Percentiles rank a stretch among this genome's conserved stretches.
phyloP scores from a whole-genome alignment of 108 stramenopile genomes.

The Nitzschia putrida region DNA sequence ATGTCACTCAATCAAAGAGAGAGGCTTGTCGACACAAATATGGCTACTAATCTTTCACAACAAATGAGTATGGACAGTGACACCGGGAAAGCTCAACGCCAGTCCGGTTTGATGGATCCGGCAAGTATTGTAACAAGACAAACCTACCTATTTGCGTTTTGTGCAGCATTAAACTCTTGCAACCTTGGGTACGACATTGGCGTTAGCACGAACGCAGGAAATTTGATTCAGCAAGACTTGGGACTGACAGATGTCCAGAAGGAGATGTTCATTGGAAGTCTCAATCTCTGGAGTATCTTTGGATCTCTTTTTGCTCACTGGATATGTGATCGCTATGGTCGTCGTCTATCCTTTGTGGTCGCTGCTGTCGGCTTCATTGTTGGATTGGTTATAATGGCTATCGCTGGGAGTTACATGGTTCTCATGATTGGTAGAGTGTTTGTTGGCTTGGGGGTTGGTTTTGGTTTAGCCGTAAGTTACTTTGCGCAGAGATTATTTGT shows the following conservation, averaged over 20 bases:
- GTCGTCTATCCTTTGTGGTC: constrained; percentile 64
- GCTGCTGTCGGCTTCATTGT: constrained; percentile 76
- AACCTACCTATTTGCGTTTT: constrained; percentile 56
- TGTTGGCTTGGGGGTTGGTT: constrained; percentile 83
- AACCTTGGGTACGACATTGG: constrained; percentile 75
- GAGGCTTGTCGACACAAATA: no score
- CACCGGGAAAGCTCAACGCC: no score
- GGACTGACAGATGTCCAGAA: constrained; percentile 58
- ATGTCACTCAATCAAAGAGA: no score
- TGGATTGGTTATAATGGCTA: constrained; percentile 54
- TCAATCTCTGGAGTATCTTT: constrained; percentile 77
- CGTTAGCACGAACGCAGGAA: constrained; percentile 45
- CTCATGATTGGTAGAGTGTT: constrained; percentile 83
- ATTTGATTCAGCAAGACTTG: constrained; percentile 43
- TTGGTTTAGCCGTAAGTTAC: constrained; percentile 65
- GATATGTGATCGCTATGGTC: constrained; percentile 65
- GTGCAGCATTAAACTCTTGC: constrained; percentile 83
- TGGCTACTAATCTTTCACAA: no score
- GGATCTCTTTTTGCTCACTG: constrained; percentile 60
- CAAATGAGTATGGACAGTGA: no score
- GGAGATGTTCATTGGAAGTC: constrained; percentile 71
- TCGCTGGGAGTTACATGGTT: constrained; percentile 40
- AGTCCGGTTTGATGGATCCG: background rate
- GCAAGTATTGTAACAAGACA: constrained; percentile 17
- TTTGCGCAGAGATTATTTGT: background rate